A percentile compares a stretch with the other conserved stretches of the same genome.
phyloP scores from a whole-genome alignment of 2,329 filamentous ascomycete genomes.

The Periconia digitata region DNA sequence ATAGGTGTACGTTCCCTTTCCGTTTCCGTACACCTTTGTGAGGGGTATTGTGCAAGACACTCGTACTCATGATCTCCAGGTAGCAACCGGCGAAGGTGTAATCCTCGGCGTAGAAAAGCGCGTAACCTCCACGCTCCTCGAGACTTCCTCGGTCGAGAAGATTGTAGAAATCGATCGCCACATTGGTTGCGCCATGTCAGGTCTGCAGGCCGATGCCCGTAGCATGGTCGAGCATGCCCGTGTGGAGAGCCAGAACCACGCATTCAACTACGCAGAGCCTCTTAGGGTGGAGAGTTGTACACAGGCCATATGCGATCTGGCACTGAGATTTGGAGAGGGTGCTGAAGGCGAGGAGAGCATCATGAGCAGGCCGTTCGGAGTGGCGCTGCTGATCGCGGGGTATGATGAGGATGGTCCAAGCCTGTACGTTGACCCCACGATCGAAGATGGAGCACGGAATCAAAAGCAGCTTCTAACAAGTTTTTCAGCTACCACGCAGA shows the following conservation, averaged over 20 bases:
- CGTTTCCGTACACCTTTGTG: neutral
- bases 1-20: conserved; percentile 69
- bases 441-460: neutral
- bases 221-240: conserved; percentile 98
- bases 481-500: conserved; percentile 81
- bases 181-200: conserved; percentile 98
- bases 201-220: conserved; percentile 93
- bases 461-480: conserved; percentile 6
- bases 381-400: conserved; percentile 92
- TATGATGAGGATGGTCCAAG: conserved; percentile 97
- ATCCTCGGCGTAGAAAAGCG: conserved; percentile 98
- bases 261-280: conserved; percentile 96
- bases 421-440: conserved; percentile 57
- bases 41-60: neutral
- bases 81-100: conserved; percentile 92
- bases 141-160: conserved; percentile 98
- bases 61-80: conserved; percentile 45
- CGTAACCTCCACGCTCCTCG: conserved; percentile 94
- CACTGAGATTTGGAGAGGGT: conserved; percentile 93
- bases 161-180: conserved; percentile 99
- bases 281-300: conserved; percentile 97
- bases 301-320: conserved; percentile 97
- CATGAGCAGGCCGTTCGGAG: conserved; percentile 96
- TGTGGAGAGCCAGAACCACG: conserved; percentile 94
- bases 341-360: conserved; percentile 98